Base-by-base conservation (phyloP, 441 rosid genomes). In the Gossypium lobatum region DNA sequence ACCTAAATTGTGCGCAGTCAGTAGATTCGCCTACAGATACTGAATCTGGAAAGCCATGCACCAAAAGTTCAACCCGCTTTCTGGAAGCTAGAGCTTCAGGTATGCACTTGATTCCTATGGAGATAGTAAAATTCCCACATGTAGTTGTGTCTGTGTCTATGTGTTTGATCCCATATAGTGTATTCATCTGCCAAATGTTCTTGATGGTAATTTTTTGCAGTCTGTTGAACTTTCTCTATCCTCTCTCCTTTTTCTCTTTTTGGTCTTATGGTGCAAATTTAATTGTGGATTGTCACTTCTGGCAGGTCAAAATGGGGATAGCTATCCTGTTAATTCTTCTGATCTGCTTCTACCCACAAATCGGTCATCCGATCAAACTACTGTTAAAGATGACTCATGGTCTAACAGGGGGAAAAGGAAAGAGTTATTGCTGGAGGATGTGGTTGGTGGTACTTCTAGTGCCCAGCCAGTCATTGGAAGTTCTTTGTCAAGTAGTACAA, bases 351-450 rank as follows among this genome's bases (percentile, higher is more conserved):
- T 86, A 62, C 80, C 88, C 73, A 80, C 73, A 71, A 83, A 82
- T 84, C 80, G 45, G 64, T 66, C 80, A 74, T 73, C 85, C 52
- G 92, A 87, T 70, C 90, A 80, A 78, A 76, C 78, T 42, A 76
- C 64, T 48, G 85, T 66, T 75, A 87, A 80, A 80, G 98, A 91
- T 77, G 97, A 89, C 62, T 54, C 80, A 14, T 89, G 95, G 95
- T 85, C 88, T 70, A 91, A 80, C 81, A 87, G 92, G 88, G 92
- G 87, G 77, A 93, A 92, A 88, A 90, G 86, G 84, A 88, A 91
- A 83, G 98, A 96, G 75, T 50, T 93, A 85, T 83, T 83, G 69
- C 96, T 92, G 71, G 95, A 93, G 75, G 98, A 96, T 81, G 99
- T 87, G 60, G 88, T 87, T 79, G 93, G 77, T 78, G 83, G 86